phyloP scores from a whole-genome alignment of 83 land plant genomes.

The Isoetes engelmannii region DNA sequence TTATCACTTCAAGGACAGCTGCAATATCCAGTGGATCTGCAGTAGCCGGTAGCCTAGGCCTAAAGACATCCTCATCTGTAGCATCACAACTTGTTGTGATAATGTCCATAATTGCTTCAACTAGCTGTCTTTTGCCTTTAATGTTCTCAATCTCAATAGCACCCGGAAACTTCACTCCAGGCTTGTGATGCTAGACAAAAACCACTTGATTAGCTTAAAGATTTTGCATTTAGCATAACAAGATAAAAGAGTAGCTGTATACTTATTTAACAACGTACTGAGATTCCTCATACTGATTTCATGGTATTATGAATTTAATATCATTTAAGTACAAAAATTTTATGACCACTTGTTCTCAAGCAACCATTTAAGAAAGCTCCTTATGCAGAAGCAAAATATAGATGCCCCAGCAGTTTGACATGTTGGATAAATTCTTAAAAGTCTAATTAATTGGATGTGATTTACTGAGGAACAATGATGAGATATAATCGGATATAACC shows the following conservation, averaged over 20 bases:
- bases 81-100: conserved; percentile 75
- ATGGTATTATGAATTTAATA: too few relatives aligned
- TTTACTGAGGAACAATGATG: too few relatives aligned
- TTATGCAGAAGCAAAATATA: too few relatives aligned
- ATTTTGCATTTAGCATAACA: background rate
- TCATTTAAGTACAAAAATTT: too few relatives aligned
- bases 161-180: background rate
- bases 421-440: too few relatives aligned
- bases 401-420: too few relatives aligned
- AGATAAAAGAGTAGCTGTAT: background rate
- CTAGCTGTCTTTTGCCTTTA: conserved; percentile 90
- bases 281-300: too few relatives aligned
- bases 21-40: conserved; percentile 70
- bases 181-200: background rate
- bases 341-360: too few relatives aligned
- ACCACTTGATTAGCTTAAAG: background rate
- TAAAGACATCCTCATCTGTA: conserved; percentile 29
- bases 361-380: too few relatives aligned
- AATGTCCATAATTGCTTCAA: conserved; percentile 93
- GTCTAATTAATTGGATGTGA: too few relatives aligned
- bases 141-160: conserved; percentile 22
- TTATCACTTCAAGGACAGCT: conserved; percentile 73
- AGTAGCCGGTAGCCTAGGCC: conserved; percentile 58
- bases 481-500: too few relatives aligned
- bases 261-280: too few relatives aligned